Evolutionary conservation across 2,329 filamentous ascomycete species (phyloP).

Genomic region (Colletotrichum coccodes): DNA sequence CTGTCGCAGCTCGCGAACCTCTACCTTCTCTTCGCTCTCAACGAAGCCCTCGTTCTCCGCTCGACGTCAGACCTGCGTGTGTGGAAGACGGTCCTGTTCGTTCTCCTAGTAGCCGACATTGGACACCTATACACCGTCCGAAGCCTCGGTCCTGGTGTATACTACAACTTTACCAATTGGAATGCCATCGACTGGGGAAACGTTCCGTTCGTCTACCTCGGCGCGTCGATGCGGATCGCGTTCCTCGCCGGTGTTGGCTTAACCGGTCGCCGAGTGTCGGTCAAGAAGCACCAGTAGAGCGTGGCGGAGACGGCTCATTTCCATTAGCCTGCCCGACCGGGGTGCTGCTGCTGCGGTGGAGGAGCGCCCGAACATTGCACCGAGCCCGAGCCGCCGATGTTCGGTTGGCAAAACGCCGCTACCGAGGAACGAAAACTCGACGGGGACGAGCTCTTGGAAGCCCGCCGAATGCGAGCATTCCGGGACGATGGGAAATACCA

Average conservation of each 20-base stretch:
- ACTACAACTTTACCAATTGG: constrained; percentile 71
- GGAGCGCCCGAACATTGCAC: constrained; percentile 25
- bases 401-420: constrained; percentile 13
- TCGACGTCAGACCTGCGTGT: constrained; percentile 74
- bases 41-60: constrained; percentile 80
- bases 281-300: constrained; percentile 33
- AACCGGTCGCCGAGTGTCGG: constrained; percentile 29
- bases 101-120: constrained; percentile 78
- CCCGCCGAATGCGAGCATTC: neutral
- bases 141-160: constrained; percentile 68
- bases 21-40: constrained; percentile 80
- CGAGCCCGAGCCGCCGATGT: constrained; percentile 22
- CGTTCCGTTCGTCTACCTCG: constrained; percentile 75
- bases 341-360: neutral
- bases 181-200: constrained; percentile 77
- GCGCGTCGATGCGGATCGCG: constrained; percentile 67
- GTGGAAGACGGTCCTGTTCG: constrained; percentile 75
- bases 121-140: constrained; percentile 78
- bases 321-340: neutral
- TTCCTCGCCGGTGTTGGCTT: constrained; percentile 70
- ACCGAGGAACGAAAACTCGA: neutral
- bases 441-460: neutral
- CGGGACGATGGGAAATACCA: neutral
- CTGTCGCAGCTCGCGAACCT: constrained; percentile 82
- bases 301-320: neutral